Percentiles rank a stretch among this genome's conserved stretches.
These are phyloP conservation scores for Suillus bovinus DNA, from an alignment of 768 basidiomycete genomes.

Conservation along the genomic window DNA sequence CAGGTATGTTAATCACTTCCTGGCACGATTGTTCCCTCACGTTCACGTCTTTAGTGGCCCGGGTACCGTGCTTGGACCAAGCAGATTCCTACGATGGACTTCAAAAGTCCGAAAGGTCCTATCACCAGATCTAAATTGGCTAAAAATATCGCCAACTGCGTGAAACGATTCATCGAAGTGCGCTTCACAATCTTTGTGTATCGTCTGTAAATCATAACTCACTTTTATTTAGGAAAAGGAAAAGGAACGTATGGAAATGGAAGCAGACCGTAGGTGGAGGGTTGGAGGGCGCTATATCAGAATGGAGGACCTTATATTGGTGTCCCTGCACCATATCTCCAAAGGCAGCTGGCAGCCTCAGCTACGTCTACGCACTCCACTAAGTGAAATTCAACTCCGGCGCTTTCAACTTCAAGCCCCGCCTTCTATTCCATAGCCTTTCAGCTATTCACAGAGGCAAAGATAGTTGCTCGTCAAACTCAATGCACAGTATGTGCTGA, in stretches of 20 bases:
- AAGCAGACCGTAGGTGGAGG: constrained; percentile 59
- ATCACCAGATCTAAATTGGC: constrained; percentile 77
- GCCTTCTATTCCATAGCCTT: background rate
- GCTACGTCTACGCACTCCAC: constrained; percentile 45
- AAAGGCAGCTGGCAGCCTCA: constrained; percentile 85
- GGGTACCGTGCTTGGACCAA: constrained; percentile 77
- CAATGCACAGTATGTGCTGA: background rate
- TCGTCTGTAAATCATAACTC: constrained; percentile 9
- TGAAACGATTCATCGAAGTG: constrained; percentile 67
- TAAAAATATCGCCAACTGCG: constrained; percentile 77
- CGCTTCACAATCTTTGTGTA: constrained; percentile 14
- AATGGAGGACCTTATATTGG: constrained; percentile 68
- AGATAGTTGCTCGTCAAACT: background rate
- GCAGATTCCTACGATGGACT: constrained; percentile 83
- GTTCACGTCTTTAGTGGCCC: constrained; percentile 58
- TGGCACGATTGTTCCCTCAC: background rate
- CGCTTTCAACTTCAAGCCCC: background rate
- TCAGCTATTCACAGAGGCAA: background rate
- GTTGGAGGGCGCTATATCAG: constrained; percentile 59
- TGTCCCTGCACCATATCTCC: constrained; percentile 81
- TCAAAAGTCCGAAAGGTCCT: constrained; percentile 73
- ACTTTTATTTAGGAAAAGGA: constrained; percentile 45
- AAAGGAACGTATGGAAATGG: constrained; percentile 58
- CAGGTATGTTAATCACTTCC: constrained; percentile 47
- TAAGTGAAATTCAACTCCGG: background rate